A percentile compares a stretch with the other conserved stretches of the same genome.
Evolutionary conservation across 345 rosid species (phyloP).

Genomic region (Brassica napus): Da-Ae NC_063441.1:19651501-19652000

Average conservation of each 20-base stretch:
- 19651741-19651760: background rate
- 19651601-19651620: background rate
- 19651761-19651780: background rate
- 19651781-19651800: background rate
- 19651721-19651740: background rate
- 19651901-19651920: background rate
- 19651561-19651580: background rate
- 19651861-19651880: background rate
- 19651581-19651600: too few relatives aligned
- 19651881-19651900: too few relatives aligned
- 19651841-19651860: background rate
- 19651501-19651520: background rate
- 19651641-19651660: background rate
- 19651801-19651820: background rate
- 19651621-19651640: background rate
- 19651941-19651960: too few relatives aligned
- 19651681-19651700: background rate
- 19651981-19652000: too few relatives aligned
- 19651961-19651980: background rate
- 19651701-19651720: background rate
- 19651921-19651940: background rate
- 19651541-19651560: background rate
- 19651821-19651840: background rate
- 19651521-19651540: background rate
- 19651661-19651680: background rate